Base-by-base conservation (phyloP, 2,329 filamentous ascomycete species). In the Alternaria novae-zelandiae region DNA sequence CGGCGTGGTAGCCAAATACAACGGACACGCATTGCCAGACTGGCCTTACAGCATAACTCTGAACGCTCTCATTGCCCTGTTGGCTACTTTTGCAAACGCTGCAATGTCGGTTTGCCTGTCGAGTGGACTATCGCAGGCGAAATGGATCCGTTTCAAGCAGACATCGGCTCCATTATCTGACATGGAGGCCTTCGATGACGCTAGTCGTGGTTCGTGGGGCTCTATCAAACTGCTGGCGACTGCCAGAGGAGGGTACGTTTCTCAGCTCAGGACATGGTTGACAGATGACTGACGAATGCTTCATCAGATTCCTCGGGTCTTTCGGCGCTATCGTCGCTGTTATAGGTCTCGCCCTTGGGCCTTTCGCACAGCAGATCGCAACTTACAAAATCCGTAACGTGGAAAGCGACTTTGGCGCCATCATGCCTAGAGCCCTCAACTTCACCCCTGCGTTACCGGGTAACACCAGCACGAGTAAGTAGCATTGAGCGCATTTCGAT, bases 1-100 rank as follows among this genome's bases (percentile, higher is more conserved):
- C 20, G 64, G 64, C 21, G 58, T 67, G 6, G 57, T 65, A 44
- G 53, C 54, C 53, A 55, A 53, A 20, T 67, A 62, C 53, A 67
- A 67, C 20, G 64, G 64, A 41, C 64, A 55, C 12, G 64, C 64
- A 25, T 49, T 67, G 21, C 64, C 64, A 21, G 64, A 62, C 30
- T 67, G 58, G 64, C 64, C 64, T 59, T 56, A 65, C 25, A 51
- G 65, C 45, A 67, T 67, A 13, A 65, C 64, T n/a, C 12, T 65
- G 30, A 67, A 67, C 36, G 64, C 64, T 36, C 64, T 67, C 9
- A 67, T 67, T 32, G 65, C 63, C 51, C 53, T 67, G 28, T 32
- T 67, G 36, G 63, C 65, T 41, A 67, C 63, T 4, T 51, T 65
- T 46, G 65, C 65, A 45, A 65, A 67, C 28, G 63, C 65, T 5